Evolutionary conservation across 1,139 yeast species (phyloP).

Genomic region (Suhomyces kunorum): DNA sequence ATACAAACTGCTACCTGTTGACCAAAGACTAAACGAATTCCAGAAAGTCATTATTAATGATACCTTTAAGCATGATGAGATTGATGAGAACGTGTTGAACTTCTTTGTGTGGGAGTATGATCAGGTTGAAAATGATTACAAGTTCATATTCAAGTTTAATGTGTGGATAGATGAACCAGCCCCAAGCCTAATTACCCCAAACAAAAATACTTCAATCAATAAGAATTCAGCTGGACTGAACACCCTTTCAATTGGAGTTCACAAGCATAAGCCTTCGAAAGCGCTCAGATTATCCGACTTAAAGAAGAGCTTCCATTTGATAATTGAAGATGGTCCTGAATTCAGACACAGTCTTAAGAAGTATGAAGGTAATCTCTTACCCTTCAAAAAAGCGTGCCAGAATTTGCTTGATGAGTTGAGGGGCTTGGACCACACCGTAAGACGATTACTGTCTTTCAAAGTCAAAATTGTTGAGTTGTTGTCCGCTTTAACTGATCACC

Average conservation of each 20-base stretch:
- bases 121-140: slow-evolving; percentile 18
- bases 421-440: slow-evolving; percentile 27
- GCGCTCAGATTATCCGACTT: slow-evolving; percentile 12
- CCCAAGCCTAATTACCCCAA: too few relatives aligned
- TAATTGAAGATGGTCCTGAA: slow-evolving; percentile 71
- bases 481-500: slow-evolving; percentile 22
- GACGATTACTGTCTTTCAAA: slow-evolving; percentile 24
- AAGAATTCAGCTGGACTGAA: not conserved
- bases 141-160: slow-evolving; percentile 30
- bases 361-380: slow-evolving; percentile 56
- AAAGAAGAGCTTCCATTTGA: slow-evolving; percentile 29
- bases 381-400: slow-evolving; percentile 43
- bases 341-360: slow-evolving; percentile 58
- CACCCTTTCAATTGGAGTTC: not conserved
- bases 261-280: not conserved
- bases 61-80: slow-evolving; percentile 21
- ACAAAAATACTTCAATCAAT: not conserved
- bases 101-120: slow-evolving; percentile 35
- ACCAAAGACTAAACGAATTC: slow-evolving; percentile 17
- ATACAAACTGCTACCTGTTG: slow-evolving; percentile 31
- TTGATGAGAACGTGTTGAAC: slow-evolving; percentile 26
- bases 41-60: slow-evolving; percentile 39
- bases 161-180: slow-evolving; percentile 30
- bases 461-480: slow-evolving; percentile 28
- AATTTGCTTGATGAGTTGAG: slow-evolving; percentile 39